Evolutionary conservation across 805 yeast species (phyloP).

Genomic region (Metahyphopichia silvanorum): DNA sequence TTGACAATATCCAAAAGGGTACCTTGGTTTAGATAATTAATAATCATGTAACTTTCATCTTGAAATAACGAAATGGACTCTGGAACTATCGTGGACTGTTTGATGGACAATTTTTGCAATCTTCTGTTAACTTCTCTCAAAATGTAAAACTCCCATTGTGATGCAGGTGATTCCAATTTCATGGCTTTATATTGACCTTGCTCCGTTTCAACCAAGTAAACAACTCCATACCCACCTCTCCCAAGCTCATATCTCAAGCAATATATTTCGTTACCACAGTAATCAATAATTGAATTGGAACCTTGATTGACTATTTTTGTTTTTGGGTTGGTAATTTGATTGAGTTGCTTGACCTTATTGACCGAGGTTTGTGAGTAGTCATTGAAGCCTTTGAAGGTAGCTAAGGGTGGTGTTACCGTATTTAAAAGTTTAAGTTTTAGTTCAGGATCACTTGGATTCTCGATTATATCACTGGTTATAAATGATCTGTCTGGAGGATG

Average conservation of each 20-base stretch:
- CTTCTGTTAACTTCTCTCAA: slow-evolving; percentile 54
- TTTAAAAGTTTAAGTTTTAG: slow-evolving; percentile 38
- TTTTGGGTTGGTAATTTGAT: slow-evolving; percentile 29
- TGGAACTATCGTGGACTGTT: slow-evolving; percentile 46
- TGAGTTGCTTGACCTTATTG: slow-evolving; percentile 26
- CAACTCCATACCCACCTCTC: slow-evolving; percentile 77
- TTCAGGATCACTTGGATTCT: slow-evolving; percentile 43
- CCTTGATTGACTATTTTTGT: slow-evolving; percentile 34
- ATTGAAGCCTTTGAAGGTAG: slow-evolving; percentile 27
- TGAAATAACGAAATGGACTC: slow-evolving; percentile 50
- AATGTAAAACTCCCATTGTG: slow-evolving; percentile 80
- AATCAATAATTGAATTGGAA: slow-evolving; percentile 39
- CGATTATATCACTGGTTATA: slow-evolving; percentile 4
- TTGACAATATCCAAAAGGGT: slow-evolving; percentile 70
- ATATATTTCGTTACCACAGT: slow-evolving; percentile 40
- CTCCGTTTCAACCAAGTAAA: slow-evolving; percentile 64
- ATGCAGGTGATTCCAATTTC: slow-evolving; percentile 68
- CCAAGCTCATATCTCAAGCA: slow-evolving; percentile 61
- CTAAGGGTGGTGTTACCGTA: slow-evolving; percentile 32
- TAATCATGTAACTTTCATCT: slow-evolving; percentile 67
- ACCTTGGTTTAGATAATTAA: slow-evolving; percentile 68
- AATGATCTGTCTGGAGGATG: slow-evolving; percentile 14
- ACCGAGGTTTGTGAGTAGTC: slow-evolving; percentile 32
- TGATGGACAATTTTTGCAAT: slow-evolving; percentile 10
- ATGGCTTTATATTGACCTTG: slow-evolving; percentile 58